phyloP scores from a whole-genome alignment of 2,329 filamentous ascomycete species.

The Trichoderma citrinoviride region DNA sequence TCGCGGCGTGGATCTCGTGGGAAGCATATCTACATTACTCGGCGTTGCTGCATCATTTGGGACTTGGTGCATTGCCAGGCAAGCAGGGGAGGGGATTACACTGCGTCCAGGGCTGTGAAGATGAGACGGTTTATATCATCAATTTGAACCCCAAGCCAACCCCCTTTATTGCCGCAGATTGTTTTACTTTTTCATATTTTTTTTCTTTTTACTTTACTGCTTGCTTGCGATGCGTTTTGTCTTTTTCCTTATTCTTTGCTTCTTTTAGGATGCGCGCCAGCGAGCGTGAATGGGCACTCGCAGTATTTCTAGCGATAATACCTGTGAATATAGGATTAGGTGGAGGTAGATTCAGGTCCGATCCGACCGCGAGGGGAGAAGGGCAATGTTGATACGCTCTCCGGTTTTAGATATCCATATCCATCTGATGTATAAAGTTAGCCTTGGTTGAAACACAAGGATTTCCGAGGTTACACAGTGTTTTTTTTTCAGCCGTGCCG shows the following conservation, averaged over 20 bases:
- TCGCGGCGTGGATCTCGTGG: slow-evolving; percentile 30
- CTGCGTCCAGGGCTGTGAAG: slow-evolving; percentile 28
- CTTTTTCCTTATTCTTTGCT: background rate
- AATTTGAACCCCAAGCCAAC: slow-evolving; percentile 24
- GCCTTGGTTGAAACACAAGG: background rate
- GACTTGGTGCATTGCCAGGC: slow-evolving; percentile 28
- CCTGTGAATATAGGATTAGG: slow-evolving; percentile 22
- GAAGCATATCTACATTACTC: slow-evolving; percentile 33
- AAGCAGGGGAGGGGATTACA: slow-evolving; percentile 27
- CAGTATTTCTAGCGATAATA: slow-evolving; percentile 25
- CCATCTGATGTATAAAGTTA: background rate
- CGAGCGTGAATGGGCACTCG: background rate
- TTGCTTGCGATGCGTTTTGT: background rate
- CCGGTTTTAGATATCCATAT: background rate
- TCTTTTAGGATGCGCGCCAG: slow-evolving; percentile 21
- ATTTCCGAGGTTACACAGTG: too few relatives aligned
- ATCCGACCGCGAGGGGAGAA: background rate
- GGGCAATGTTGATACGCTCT: background rate
- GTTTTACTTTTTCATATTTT: too few relatives aligned
- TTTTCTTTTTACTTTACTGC: too few relatives aligned
- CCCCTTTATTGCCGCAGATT: background rate
- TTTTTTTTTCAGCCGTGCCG: background rate
- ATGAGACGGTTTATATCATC: slow-evolving; percentile 17
- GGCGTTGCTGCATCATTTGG: slow-evolving; percentile 38
- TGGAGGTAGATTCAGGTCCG: slow-evolving; percentile 22